Percentiles rank a stretch among this genome's conserved stretches.
Evolutionary conservation across 371 early-diverging fungal species (phyloP).

Genomic region (Batkoa obscura): DNA sequence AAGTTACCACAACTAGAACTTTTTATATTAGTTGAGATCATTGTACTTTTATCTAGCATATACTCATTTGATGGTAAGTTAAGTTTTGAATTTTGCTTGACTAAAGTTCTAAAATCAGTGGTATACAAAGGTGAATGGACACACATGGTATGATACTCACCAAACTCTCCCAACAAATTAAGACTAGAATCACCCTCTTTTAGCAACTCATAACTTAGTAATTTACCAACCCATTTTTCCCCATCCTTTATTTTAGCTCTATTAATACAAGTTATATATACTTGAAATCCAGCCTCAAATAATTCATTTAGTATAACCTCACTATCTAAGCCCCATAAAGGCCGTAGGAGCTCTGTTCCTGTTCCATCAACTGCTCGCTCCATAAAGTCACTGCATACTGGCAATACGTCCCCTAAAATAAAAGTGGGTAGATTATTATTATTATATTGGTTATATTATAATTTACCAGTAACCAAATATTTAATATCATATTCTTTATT

Average conservation of each 20-base stretch:
- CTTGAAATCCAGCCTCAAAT: not conserved
- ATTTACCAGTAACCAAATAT: not conserved
- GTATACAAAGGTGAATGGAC: not conserved
- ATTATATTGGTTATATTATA: not conserved
- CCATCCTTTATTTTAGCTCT: not conserved
- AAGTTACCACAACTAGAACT: not conserved
- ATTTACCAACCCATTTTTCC: not conserved
- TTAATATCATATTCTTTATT: not conserved
- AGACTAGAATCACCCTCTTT: not conserved
- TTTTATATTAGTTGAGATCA: not conserved
- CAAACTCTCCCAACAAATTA: not conserved
- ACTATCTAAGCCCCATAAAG: not conserved
- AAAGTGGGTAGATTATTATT: not conserved
- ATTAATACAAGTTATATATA: not conserved
- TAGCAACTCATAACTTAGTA: not conserved
- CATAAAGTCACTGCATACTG: not conserved
- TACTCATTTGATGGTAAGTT: not conserved
- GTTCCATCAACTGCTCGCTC: not conserved
- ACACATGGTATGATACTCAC: not conserved
- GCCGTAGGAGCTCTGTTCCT: not conserved
- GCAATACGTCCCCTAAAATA: not conserved
- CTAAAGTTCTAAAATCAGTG: not conserved
- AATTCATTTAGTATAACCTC: not conserved
- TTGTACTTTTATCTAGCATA: not conserved
- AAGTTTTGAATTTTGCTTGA: not conserved